These are phyloP conservation scores for Candida insectalens DNA, from an alignment of 805 yeast species.

Conservation along the genomic window DNA sequence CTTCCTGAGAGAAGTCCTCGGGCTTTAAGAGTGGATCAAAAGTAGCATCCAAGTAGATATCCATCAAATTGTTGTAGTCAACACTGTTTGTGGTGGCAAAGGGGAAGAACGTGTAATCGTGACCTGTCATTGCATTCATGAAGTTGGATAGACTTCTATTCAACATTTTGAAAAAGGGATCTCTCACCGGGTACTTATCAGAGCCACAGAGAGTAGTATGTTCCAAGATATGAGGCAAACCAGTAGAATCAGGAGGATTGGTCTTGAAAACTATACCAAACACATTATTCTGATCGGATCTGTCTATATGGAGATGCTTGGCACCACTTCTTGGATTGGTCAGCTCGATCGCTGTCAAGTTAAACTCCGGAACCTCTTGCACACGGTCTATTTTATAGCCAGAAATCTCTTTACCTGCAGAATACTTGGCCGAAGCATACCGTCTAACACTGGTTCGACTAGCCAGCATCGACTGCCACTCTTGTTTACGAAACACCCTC, in stretches of 20 bases:
- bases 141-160: conserved; percentile 90
- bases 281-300: conserved; percentile 78
- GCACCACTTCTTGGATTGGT: conserved; percentile 64
- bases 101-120: conserved; percentile 92
- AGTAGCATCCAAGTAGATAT: conserved; percentile 82
- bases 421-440: conserved; percentile 32
- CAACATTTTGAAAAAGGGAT: conserved; percentile 96
- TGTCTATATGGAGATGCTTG: conserved; percentile 75
- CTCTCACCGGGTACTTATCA: conserved; percentile 82
- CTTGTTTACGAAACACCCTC: neutral
- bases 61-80: conserved; percentile 77
- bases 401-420: conserved; percentile 50
- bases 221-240: conserved; percentile 92
- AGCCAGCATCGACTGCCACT: neutral
- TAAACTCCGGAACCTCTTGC: conserved; percentile 69
- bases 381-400: conserved; percentile 63
- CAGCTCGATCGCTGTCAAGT: conserved; percentile 68
- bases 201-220: conserved; percentile 97
- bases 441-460: neutral
- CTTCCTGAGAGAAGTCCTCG: conserved; percentile 89
- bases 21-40: conserved; percentile 68
- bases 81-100: conserved; percentile 85
- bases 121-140: conserved; percentile 99
- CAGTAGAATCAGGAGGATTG: conserved; percentile 89
- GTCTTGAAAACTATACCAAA: conserved; percentile 88